These are phyloP conservation scores for Pichia sp. DNA, from an alignment of 1,139 yeast genomes.

Conservation along the genomic window DNA sequence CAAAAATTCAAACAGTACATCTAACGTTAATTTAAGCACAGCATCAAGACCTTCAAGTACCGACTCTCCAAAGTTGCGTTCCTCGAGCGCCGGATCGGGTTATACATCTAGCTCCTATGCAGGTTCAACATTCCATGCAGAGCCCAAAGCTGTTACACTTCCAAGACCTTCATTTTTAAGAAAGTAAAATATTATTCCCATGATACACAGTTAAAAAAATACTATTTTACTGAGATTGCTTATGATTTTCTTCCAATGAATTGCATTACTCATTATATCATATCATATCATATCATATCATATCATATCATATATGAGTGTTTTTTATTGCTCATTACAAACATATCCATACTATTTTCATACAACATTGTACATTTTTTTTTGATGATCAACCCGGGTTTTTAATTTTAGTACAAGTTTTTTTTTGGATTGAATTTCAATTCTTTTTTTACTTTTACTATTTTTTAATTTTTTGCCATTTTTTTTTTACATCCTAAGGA, in stretches of 20 bases:
- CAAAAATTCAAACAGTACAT: conserved; percentile 27
- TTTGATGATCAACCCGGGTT: too few species aligned
- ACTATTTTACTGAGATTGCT: not conserved
- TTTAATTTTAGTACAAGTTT: too few species aligned
- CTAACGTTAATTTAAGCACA: not conserved
- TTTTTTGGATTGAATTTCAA: too few species aligned
- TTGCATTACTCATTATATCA: not conserved
- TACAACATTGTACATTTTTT: too few species aligned
- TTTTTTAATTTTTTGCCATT: too few species aligned
- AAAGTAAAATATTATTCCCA: conserved; percentile 15
- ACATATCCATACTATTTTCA: too few species aligned
- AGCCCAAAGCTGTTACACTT: conserved; percentile 48
- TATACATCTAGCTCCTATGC: conserved; percentile 31
- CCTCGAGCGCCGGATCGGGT: conserved; percentile 17
- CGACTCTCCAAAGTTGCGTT: conserved; percentile 14
- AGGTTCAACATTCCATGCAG: conserved; percentile 50
- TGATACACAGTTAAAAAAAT: not conserved
- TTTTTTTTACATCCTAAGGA: too few species aligned
- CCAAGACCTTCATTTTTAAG: conserved; percentile 45
- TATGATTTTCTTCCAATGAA: not conserved
- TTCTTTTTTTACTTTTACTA: too few species aligned
- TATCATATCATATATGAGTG: not conserved
- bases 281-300: not conserved
- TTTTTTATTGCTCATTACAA: not conserved
- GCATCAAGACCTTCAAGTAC: conserved; percentile 16